Conservation (phyloP, 805 yeast species). For the Candida chauliodis region DNA sequence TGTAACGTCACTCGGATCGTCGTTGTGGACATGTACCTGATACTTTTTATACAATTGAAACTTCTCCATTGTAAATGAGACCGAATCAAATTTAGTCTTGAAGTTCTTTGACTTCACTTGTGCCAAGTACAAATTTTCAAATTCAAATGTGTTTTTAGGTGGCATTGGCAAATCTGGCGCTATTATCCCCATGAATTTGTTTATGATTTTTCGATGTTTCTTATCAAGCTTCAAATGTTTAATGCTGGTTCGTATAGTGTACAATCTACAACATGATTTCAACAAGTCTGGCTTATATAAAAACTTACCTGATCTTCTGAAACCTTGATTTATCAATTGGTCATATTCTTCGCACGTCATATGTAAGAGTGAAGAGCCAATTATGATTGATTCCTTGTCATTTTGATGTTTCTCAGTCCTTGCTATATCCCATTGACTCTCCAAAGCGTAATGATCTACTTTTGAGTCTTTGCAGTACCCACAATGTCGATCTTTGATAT, state of each 20-base stretch:
- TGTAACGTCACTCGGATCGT: conserved; percentile 45
- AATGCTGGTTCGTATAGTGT: conserved; percentile 66
- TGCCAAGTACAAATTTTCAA: conserved; percentile 34
- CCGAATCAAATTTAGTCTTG: conserved; percentile 49
- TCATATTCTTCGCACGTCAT: conserved; percentile 58
- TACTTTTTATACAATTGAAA: conserved; percentile 61
- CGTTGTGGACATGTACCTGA: conserved; percentile 69
- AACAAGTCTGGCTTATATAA: conserved; percentile 63
- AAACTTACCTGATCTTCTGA: conserved; percentile 72
- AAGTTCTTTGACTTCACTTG: conserved; percentile 36
- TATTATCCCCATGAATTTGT: conserved; percentile 50
- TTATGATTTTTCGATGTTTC: conserved; percentile 64
- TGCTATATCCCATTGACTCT: conserved; percentile 24
- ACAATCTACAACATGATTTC: conserved; percentile 74
- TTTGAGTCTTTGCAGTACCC: conserved; percentile 69
- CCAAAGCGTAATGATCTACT: conserved; percentile 35
- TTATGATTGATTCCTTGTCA: conserved; percentile 17
- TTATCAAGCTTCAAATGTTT: conserved; percentile 48
- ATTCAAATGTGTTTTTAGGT: conserved; percentile 17
- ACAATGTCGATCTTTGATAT: conserved; percentile 47
- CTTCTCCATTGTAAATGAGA: conserved; percentile 54
- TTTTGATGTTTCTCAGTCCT: conserved; percentile 1
- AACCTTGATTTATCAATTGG: conserved; percentile 65
- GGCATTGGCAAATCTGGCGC: conserved; percentile 12
- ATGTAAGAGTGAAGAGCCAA: conserved; percentile 40